Conservation (phyloP, 1,284 basidiomycete species). For the Pterula multifida region DNA sequence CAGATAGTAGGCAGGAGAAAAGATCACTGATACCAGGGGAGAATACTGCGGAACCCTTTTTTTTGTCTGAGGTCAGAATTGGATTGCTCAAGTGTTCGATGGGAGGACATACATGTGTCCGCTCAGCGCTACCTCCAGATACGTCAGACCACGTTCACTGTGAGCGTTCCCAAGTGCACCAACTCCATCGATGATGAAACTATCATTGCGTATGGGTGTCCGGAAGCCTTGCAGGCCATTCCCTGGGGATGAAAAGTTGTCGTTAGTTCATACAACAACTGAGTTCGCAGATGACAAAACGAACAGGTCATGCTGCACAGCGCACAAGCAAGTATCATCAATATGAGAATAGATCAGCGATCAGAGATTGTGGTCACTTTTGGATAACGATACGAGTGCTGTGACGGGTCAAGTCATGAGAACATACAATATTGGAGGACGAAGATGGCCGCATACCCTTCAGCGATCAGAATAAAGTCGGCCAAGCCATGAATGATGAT, state of each 20-base stretch:
- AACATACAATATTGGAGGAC: neutral
- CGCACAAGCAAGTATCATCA: neutral
- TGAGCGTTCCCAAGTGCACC: conserved; percentile 55
- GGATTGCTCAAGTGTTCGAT: too few relatives aligned
- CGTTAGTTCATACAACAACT: conserved; percentile 18
- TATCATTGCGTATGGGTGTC: conserved; percentile 48
- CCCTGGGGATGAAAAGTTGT: conserved; percentile 26
- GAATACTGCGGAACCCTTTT: conserved; percentile 54
- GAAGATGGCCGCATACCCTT: conserved; percentile 39
- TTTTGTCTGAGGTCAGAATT: too few relatives aligned
- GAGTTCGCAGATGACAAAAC: conserved; percentile 12
- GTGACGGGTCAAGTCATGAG: conserved; percentile 4
- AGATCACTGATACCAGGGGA: conserved; percentile 34
- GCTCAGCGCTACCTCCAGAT: conserved; percentile 49
- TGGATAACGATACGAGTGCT: conserved; percentile 54
- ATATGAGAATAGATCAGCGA: neutral
- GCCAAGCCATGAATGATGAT: conserved; percentile 65
- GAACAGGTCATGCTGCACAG: conserved; percentile 54
- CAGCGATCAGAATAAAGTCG: conserved; percentile 60
- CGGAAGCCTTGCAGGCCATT: conserved; percentile 62
- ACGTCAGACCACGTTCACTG: conserved; percentile 55
- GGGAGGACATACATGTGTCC: conserved; percentile 53
- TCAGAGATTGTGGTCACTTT: conserved; percentile 30
- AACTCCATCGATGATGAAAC: conserved; percentile 56
- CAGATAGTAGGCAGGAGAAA: neutral